Conservation (phyloP, 1,284 basidiomycete genomes). For the Cutaneotrichosporon mucoides region DNA sequence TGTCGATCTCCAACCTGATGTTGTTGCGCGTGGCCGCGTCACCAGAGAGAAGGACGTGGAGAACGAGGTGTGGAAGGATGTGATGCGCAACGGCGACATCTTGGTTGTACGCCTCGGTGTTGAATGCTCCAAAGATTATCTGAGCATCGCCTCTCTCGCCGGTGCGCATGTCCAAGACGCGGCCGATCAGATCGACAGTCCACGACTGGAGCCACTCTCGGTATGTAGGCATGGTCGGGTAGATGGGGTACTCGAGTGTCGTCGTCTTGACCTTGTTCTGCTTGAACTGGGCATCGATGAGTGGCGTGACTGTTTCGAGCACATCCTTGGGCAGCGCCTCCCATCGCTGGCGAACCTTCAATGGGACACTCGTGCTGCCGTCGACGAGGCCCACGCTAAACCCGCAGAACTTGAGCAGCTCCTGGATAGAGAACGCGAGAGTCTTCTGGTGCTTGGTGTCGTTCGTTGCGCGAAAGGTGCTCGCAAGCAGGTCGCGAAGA, state of each 20-base stretch:
- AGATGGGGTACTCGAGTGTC: conserved; percentile 60
- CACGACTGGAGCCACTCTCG: conserved; percentile 95
- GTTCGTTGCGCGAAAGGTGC: conserved; percentile 88
- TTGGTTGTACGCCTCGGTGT: conserved; percentile 73
- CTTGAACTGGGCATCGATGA: conserved; percentile 71
- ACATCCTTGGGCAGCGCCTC: conserved; percentile 70
- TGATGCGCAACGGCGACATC: conserved; percentile 88
- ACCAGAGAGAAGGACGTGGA: conserved; percentile 80
- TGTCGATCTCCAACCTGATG: conserved; percentile 72
- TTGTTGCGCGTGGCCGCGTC: conserved; percentile 59
- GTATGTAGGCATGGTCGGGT: conserved; percentile 70
- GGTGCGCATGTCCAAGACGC: conserved; percentile 34
- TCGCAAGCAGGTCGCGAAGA: conserved; percentile 79
- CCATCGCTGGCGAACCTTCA: conserved; percentile 71
- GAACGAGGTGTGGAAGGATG: conserved; percentile 84
- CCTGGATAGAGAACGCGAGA: conserved; percentile 89
- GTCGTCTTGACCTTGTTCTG: conserved; percentile 49
- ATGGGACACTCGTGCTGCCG: conserved; percentile 55
- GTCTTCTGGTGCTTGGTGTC: conserved; percentile 89
- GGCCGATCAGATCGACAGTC: conserved; percentile 79
- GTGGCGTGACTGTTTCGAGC: conserved; percentile 78
- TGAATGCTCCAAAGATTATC: conserved; percentile 74
- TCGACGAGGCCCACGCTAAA: conserved; percentile 60
- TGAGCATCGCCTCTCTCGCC: conserved; percentile 28
- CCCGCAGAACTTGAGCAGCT: conserved; percentile 80